Conservation (phyloP, 1,284 basidiomycete species). For the Fomitiporia mediterranea region DNA sequence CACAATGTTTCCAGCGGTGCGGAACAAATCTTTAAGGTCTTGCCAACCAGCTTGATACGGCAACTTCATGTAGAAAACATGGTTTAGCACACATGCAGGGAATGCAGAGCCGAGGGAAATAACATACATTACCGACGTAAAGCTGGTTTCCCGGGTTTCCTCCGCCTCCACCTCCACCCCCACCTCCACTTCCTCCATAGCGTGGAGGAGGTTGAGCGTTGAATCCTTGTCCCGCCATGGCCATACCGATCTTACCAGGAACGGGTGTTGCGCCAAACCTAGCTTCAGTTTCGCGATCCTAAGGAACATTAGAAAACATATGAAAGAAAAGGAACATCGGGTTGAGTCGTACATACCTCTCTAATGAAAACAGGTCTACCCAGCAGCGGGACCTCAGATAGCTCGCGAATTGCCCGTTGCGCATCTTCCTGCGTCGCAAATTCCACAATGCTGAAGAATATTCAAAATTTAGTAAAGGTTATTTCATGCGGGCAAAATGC, state of each 20-base stretch:
- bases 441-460: constrained; percentile 76
- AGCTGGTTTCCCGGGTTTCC: constrained; percentile 81
- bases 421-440: constrained; percentile 82
- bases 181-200: constrained; percentile 58
- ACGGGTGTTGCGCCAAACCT: constrained; percentile 92
- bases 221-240: constrained; percentile 78
- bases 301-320: constrained; percentile 4
- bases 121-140: constrained; percentile 84
- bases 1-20: constrained; percentile 89
- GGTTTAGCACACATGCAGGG: neutral
- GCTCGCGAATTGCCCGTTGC: constrained; percentile 79
- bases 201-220: constrained; percentile 70
- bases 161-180: constrained; percentile 26
- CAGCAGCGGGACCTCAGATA: constrained; percentile 83
- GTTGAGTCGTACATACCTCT: constrained; percentile 55
- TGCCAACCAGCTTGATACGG: constrained; percentile 98
- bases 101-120: no score
- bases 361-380: constrained; percentile 95
- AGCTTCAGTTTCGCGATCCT: constrained; percentile 96
- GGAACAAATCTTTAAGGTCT: constrained; percentile 96
- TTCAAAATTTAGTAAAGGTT: constrained; percentile 8
- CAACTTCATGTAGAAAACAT: constrained; percentile 46
- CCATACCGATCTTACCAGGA: constrained; percentile 89
- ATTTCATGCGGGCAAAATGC: constrained; percentile 7
- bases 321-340: constrained; percentile 1